These are phyloP conservation scores for Alternaria sp. DNA, from an alignment of 2,329 filamentous ascomycete species.

Conservation along the genomic window DNA sequence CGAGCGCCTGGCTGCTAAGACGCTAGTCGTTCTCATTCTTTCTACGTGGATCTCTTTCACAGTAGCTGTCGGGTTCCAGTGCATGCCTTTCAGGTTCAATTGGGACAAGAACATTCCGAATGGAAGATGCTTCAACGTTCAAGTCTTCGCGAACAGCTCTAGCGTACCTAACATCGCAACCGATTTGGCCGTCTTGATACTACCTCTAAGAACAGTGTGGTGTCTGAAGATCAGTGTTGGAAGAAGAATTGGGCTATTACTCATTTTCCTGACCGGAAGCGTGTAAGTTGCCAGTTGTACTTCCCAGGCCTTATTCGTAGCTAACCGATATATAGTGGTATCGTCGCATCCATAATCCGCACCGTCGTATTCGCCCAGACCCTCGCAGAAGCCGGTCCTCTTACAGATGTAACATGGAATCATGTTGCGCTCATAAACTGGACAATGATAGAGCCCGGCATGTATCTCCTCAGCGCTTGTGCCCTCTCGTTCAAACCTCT, in stretches of 20 bases:
- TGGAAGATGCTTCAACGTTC: conserved; percentile 31
- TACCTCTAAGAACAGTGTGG: conserved; percentile 30
- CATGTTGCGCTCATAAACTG: conserved; percentile 28
- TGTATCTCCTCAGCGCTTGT: conserved; percentile 34
- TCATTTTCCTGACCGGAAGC: conserved; percentile 39
- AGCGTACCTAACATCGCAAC: conserved; percentile 38
- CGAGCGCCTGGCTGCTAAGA: conserved; percentile 26
- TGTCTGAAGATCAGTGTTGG: conserved; percentile 27
- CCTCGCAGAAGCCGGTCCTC: conserved; percentile 8
- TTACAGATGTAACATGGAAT: conserved; percentile 32
- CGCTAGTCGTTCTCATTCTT: conserved; percentile 23
- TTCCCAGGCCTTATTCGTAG: neutral
- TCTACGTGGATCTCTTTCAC: conserved; percentile 31
- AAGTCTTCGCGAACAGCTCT: conserved; percentile 26
- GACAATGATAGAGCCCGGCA: conserved; percentile 35
- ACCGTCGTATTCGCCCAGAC: conserved; percentile 26
- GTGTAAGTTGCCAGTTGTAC: conserved; percentile 19
- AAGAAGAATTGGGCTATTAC: conserved; percentile 25
- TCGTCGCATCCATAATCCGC: conserved; percentile 33
- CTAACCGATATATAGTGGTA: conserved; percentile 21
- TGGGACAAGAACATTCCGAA: conserved; percentile 35
- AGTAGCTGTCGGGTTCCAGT: conserved; percentile 29
- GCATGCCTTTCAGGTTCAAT: conserved; percentile 30
- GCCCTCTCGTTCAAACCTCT: conserved; percentile 34
- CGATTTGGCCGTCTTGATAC: conserved; percentile 26